Conservation (phyloP, 129 eudicot species). For the Cynara cardunculus region DNA sequence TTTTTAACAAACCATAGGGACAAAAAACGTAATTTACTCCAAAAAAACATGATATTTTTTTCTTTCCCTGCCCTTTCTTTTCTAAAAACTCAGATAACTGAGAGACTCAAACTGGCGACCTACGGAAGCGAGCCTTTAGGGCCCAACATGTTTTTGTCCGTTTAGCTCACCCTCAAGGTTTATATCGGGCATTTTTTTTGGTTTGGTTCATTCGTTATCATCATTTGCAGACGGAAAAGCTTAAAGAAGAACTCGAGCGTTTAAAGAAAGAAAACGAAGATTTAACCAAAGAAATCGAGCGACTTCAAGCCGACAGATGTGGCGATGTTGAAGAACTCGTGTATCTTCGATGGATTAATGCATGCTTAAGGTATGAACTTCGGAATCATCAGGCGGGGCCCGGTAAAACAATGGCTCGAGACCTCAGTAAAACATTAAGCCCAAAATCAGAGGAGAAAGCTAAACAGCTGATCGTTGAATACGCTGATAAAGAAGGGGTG, state of each 20-base stretch:
- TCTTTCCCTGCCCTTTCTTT: no score
- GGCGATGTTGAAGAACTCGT: constrained; percentile 82
- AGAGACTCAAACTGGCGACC: no score
- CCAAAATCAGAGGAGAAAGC: constrained; percentile 79
- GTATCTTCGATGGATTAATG: constrained; percentile 86
- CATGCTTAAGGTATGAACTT: constrained; percentile 74
- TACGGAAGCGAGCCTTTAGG: background rate
- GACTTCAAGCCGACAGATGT: constrained; percentile 65
- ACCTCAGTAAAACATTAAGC: constrained; percentile 69
- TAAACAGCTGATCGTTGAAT: constrained; percentile 66
- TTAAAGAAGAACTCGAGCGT: constrained; percentile 48
- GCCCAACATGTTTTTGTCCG: background rate
- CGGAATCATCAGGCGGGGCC: constrained; percentile 60
- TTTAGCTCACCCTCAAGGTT: background rate
- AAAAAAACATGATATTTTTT: background rate
- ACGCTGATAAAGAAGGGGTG: constrained; percentile 57
- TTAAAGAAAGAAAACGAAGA: constrained; percentile 57
- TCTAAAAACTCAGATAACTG: no score
- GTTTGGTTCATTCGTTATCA: background rate
- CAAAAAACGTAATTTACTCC: background rate
- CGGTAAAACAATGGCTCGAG: constrained; percentile 69
- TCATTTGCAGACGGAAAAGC: constrained; percentile 44
- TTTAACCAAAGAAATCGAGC: constrained; percentile 56
- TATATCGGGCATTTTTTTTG: background rate
- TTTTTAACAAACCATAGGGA: background rate